These are phyloP conservation scores for Helicosporidium sp. DNA, from an alignment of 139 green algal species.

Conservation along the genomic window DNA sequence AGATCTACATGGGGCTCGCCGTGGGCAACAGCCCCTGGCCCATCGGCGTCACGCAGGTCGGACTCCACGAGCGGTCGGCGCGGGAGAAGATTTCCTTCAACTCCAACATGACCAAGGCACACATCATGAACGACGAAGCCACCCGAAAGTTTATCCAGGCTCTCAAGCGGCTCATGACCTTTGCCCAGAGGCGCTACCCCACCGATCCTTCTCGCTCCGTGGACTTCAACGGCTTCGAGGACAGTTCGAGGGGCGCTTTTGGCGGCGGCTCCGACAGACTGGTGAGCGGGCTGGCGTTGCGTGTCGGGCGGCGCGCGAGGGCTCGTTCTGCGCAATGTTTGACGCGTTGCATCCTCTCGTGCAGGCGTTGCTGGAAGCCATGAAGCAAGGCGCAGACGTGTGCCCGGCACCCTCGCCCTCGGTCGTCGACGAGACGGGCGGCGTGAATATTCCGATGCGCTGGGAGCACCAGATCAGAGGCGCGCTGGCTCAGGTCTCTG, in stretches of 20 bases:
- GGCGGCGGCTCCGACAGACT: slow-evolving; percentile 35
- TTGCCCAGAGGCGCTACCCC: slow-evolving; percentile 58
- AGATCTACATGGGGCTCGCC: slow-evolving; percentile 85
- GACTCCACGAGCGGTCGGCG: slow-evolving; percentile 67
- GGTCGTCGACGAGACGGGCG: slow-evolving; percentile 1
- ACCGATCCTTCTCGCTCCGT: slow-evolving; percentile 63
- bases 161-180: slow-evolving; percentile 76
- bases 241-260: slow-evolving; percentile 28
- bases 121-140: slow-evolving; percentile 99
- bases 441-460: slow-evolving; percentile 10
- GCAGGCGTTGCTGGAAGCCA: slow-evolving; percentile 44
- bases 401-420: slow-evolving; percentile 10
- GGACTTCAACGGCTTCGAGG: slow-evolving; percentile 50
- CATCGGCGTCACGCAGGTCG: slow-evolving; percentile 85
- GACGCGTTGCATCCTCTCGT: slow-evolving; percentile 2
- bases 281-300: slow-evolving; percentile 4
- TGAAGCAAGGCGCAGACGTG: slow-evolving; percentile 28
- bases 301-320: too few species aligned
- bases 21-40: slow-evolving; percentile 93
- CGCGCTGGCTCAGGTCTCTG: not conserved
- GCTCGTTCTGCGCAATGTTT: too few species aligned
- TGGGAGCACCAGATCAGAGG: not conserved
- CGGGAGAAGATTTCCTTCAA: slow-evolving; percentile 83
- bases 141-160: slow-evolving; percentile 82
- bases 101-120: slow-evolving; percentile 32